Base-by-base conservation (phyloP, 75 land plant species). In the Pseudotsuga menziesii region DNA sequence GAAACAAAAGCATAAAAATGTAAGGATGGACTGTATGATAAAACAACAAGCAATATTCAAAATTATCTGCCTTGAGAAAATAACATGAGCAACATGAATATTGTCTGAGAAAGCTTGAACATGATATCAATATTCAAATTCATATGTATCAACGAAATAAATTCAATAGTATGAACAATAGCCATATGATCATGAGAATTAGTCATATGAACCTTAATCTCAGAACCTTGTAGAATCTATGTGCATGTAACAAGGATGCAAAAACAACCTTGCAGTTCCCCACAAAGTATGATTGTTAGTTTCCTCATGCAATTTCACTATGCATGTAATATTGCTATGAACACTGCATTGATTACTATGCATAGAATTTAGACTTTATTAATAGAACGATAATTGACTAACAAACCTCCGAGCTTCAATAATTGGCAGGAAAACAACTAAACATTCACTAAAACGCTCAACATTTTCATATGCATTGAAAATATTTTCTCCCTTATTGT, bases 221-320 rank as follows among this genome's bases (percentile, higher is more conserved):
- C 56, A 41, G 72, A 27, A 91, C 98, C 98, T 96, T 57, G 98
- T 93, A 29, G 98, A 92, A 72, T 83, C 98, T 73, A 97, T 97
- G 81, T 93, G 98, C 98, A 93, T 96, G 80, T 84, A 96, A 41
- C 98, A 90, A 64, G 94, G 98, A 84, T 96, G 98, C 80, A 84
- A 22, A 77, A 96, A 96, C 72, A 96, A 79, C 71, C 93, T 97
- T 35, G 97, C 94, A 55, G 97, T 96, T 73, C 96, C 98, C 98
- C 98, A 93, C n/a, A 96, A 72, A 57, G 94, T 97, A 32, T 54
- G 83, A 48, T 93, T 90, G 35, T 85, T 82, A 48, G 85, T 85
- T 32, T 94, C 97, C 85, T 91, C 83, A 82, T 85, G 69, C 60
- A 22, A 56, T 26, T 25, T 44, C 48, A 44, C 48, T 8, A 44